Base-by-base conservation (phyloP, 495 filamentous ascomycete genomes). In the Tuber indicum region DNA sequence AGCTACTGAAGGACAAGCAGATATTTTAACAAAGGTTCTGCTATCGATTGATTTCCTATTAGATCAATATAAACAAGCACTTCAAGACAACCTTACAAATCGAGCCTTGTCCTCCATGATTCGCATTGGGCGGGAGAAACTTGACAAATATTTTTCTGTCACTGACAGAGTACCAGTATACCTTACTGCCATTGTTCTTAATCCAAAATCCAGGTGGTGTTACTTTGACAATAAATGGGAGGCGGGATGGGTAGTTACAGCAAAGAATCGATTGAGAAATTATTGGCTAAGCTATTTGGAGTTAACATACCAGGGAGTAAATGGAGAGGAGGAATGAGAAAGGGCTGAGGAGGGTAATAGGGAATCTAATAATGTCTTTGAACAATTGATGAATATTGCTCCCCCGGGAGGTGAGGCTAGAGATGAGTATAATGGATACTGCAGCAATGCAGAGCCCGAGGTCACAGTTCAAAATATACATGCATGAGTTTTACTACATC, bases 181-280 rank as follows among this genome's bases (percentile, higher is more conserved):
- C n/a, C n/a, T n/a, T n/a, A n/a, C 26, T 14, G 73, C 46, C 3
- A n/a, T 74, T 1, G 47, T 74, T 5, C 49, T 41, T 2, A 74
- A 74, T 66, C 73, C 47, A 4, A 36, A 10, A 6, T 74, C 36
- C 23, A 74, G 69, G 39, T 62, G 47, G 73, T 16, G 49, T 26
- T 74, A 66, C 21, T 42, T 66, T 74, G 10, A 21, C 16, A 70
- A 0, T 5, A 9, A 16, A 23, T 43, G 45, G 26, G 32, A 75
- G 12, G 44, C 23, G 0, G n/a, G 0, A n/a, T 75, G 21, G 36
- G 10, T 62, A 41, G 14, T 52, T 52, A 44, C 36, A 21, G 12
- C 70, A 75, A 45, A 12, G 26, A 12, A 26, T 17, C 32, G 58
- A 5, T 69, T 36, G 44, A 36, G 39, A 69, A 41, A 26, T 43